phyloP scores from a whole-genome alignment of 345 rosid species.

The Brassica incana region DNA sequence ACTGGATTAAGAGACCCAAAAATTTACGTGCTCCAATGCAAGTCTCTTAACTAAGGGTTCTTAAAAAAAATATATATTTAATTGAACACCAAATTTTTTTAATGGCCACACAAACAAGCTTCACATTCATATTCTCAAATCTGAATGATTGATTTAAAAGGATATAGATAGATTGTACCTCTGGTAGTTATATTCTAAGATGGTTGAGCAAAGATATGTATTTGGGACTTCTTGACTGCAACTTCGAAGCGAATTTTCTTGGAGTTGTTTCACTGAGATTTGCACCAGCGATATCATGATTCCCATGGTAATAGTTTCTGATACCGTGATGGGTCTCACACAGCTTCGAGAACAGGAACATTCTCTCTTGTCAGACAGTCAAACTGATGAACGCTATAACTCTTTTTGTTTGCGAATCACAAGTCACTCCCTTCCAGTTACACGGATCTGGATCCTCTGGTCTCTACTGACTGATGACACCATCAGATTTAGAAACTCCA shows the following conservation, averaged over 20 bases:
- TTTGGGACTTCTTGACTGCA: constrained; percentile 98
- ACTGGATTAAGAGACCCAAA: no score
- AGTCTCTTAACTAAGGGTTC: no score
- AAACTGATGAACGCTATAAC: constrained; percentile 83
- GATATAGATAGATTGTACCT: constrained; percentile 51
- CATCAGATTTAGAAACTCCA: constrained; percentile 67
- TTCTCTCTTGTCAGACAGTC: constrained; percentile 98
- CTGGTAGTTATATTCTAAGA: constrained; percentile 94
- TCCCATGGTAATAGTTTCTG: constrained; percentile 94
- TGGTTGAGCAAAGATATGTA: constrained; percentile 99
- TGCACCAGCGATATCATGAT: constrained; percentile 73
- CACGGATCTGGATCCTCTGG: constrained; percentile 99
- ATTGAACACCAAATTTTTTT: no score
- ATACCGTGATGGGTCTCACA: constrained; percentile 74
- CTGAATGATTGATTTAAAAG: neutral
- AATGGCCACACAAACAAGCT: no score
- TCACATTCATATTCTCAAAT: neutral
- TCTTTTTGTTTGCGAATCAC: constrained; percentile 84
- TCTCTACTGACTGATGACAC: constrained; percentile 76
- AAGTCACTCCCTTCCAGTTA: constrained; percentile 87
- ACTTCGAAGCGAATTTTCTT: constrained; percentile 82
- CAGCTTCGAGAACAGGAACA: constrained; percentile 98
- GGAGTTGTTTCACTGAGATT: constrained; percentile 87
- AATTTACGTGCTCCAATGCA: no score
- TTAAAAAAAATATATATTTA: no score